Evolutionary conservation across 179 eudicot species (phyloP).

Genomic region (Beta macrorhiza): DNA sequence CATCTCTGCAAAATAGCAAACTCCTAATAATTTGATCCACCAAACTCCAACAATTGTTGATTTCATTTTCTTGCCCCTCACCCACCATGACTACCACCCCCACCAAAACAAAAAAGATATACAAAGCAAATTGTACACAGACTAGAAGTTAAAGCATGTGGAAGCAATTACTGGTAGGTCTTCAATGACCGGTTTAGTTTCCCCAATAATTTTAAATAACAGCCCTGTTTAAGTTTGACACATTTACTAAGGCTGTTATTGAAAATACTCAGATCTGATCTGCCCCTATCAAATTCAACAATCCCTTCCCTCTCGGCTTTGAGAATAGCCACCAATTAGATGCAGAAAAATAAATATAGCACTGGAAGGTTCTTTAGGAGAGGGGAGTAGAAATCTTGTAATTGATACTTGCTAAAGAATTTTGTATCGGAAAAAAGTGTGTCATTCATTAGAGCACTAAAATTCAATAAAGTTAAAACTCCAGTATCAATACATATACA

Average conservation of each 20-base stretch:
- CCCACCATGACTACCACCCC: neutral
- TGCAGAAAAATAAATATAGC: neutral
- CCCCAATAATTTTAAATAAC: neutral
- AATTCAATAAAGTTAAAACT: neutral
- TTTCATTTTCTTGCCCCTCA: neutral
- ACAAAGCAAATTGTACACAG: neutral
- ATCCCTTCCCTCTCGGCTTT: neutral
- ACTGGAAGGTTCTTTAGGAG: neutral
- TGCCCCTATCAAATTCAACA: neutral
- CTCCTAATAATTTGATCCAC: neutral
- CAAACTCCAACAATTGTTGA: neutral
- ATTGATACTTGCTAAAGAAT: neutral
- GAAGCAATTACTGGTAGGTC: neutral
- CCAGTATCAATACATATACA: neutral
- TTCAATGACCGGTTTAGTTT: neutral
- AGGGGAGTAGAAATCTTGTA: neutral
- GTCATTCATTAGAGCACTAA: neutral
- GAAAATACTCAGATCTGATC: neutral
- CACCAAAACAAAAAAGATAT: neutral
- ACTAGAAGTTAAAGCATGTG: neutral
- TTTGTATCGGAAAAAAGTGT: neutral
- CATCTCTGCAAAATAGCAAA: neutral
- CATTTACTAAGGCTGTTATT: neutral
- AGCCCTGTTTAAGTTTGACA: neutral
- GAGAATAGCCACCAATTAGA: neutral